Base-by-base conservation (phyloP, 2,329 filamentous ascomycete species). In the Diplodia scrobiculata region DNA sequence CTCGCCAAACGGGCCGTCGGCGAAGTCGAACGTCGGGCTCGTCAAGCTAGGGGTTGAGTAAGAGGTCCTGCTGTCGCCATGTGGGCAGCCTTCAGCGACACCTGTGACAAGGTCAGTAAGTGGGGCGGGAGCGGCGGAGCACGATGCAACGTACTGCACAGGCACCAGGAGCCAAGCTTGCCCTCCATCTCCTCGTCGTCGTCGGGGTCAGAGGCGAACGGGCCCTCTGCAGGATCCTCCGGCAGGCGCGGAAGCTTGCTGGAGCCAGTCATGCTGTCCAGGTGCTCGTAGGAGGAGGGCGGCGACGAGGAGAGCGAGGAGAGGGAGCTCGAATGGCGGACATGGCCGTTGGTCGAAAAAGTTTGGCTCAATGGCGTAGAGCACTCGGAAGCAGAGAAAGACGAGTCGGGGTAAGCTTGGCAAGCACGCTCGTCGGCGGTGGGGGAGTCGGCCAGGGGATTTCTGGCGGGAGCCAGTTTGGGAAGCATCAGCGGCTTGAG, bases 241-340 rank as follows among this genome's bases (percentile, higher is more conserved):
- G 92, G 86, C 21, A 97, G 90, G 72, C 95, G 91, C 17, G 91
- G 90, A 68, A 97, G 82, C 78, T 91, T 91, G 72, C 83, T 82
- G 0, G 85, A 80, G 81, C 82, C 60, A 79, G 84, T 67, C 83
- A 88, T 67, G 83, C 89, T 65, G 83, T 88, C 68, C 77, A 73
- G 79, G 78, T 70, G 70, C 7, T 87, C 87, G 70, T 79, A 79
- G 4, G 76, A 74, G 21, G 83, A 79, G 17, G 85, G 81, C 67
- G 75, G 76, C 47, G 83, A 80, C 4, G 83, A 78, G 36, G 83
- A 80, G 9, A 91, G 83, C 66, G 90, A 89, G 66, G 91, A 81
- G 5, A 92, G 96, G 1, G 92, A 96, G 79, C 91, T 94, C 27
- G 88, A 85, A 71, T 86, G 86, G 71, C 87, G 84, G 58, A 85